Base-by-base conservation (phyloP, 1,284 basidiomycete species). In the Phellinidium pouzarii region DNA sequence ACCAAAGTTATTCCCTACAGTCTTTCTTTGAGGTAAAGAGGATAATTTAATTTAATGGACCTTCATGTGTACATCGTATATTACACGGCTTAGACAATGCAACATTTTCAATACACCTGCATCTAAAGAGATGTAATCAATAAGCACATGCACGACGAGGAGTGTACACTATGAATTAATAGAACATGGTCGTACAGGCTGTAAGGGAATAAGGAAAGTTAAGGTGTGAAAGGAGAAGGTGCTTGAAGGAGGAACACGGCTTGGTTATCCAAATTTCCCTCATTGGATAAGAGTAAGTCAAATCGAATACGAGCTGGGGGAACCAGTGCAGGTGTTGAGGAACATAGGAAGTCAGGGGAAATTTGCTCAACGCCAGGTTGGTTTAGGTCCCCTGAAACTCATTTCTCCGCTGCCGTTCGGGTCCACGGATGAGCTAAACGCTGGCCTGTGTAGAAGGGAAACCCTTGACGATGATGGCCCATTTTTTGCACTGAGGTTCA, bases 1-100 rank as follows among this genome's bases (percentile, higher is more conserved):
- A 22, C 31, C 41, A 58, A 55, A 60, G 12, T 49, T 36, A 36
- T 31, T 53, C 48, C 38, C 27, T 54, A 12, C 60, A 80, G 87
- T 90, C 87, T 6, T 92, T 92, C 79, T 95, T 95, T 63, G 92
- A 95, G 73, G 91, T 94, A 57, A 95, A 95, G 68, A 83, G 93
- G 68, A 87, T 94, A 65, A 89, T 94, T 68, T 91, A 75, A 71
- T 58, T 23, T 27, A 20, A 41, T 6, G n/a, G 12, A 17, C 45
- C 25, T 25, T 25, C 17, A 42, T 25, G 19, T 44, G 22, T 44
- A 44, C 25, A 44, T 6, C 22, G 5, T 41, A 22, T 17, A n/a
- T 9, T 7, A 41, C 19, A 48, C 14, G 19, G 17, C n/a, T 14
- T 47, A n/a, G n/a, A 17, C 46, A 23, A 48, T 43, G 37, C 14